Base-by-base conservation (phyloP, 2,329 filamentous ascomycete species). In the Cercospora brassicicola region DNA sequence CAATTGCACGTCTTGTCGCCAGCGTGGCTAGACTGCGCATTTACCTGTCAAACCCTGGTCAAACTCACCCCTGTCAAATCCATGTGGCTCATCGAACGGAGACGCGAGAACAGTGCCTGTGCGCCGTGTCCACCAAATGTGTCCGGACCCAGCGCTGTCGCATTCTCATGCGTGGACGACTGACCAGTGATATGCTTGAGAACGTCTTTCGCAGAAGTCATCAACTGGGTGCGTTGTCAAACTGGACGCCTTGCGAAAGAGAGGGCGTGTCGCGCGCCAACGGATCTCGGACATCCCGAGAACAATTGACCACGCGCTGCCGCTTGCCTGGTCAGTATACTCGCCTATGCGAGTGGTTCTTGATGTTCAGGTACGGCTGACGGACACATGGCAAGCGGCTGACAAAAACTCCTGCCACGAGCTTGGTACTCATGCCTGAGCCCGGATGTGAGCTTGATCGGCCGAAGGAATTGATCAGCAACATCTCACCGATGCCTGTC, bases 321-420 rank as follows among this genome's bases (percentile, higher is more conserved):
- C 28, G n/a, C 55, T 31, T 31, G 55, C 28, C 26, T 31, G 28
- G 26, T 31, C 55, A 30, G 28, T 31, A 57, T 9, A 33, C n/a
- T 18, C 55, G 30, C 15, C n/a, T 20, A 57, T 57, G 55, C 55
- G 31, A 59, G 55, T 23, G 55, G 18, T 23, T 33, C 8, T 59
- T 36, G 55, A 59, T 31, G 15, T 33, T 59, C 55, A 59, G 55
- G 55, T 57, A 57, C 55, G 55, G 55, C 55, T 59, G 55, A 59
- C 55, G 13, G 48, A 55, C 20, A 15, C 48, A 55, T 55, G 48
- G 48, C 18, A 9, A 55, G 48, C 48, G 48, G 48, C 23, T 55
- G 48, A 55, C 48, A 53, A 53, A 53, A 53, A 23, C 4, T 53
- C 48, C 48, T 53, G 18, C 48, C 48, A 55, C 48, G 48, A 26